Conservation (phyloP, 2,329 filamentous ascomycete genomes). For the Fusarium palustre region DNA sequence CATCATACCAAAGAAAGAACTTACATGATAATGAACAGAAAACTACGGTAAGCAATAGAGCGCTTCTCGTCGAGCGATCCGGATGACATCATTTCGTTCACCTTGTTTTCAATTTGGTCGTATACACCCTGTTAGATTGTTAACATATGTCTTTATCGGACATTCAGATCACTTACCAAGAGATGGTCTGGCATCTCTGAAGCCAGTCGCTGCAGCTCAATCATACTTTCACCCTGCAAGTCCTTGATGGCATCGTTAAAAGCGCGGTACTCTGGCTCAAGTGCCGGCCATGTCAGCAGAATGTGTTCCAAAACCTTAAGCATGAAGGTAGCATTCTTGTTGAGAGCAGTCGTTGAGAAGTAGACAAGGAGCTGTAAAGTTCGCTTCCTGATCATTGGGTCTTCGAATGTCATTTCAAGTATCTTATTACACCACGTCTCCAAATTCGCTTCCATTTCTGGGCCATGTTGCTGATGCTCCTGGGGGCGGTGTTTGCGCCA, state of each 20-base stretch:
- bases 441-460: conserved; percentile 70
- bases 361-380: conserved; percentile 85
- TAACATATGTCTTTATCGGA: conserved; percentile 7
- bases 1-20: conserved; percentile 33
- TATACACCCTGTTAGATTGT: conserved; percentile 74
- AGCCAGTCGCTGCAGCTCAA: conserved; percentile 89
- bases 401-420: conserved; percentile 79
- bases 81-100: conserved; percentile 81
- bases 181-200: conserved; percentile 93
- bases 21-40: conserved; percentile 91
- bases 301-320: conserved; percentile 92
- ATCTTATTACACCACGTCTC: conserved; percentile 79
- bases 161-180: conserved; percentile 62
- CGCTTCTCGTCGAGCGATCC: conserved; percentile 83
- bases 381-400: conserved; percentile 85
- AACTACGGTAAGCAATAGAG: conserved; percentile 86
- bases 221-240: conserved; percentile 83
- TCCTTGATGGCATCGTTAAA: conserved; percentile 93
- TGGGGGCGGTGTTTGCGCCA: conserved; percentile 65
- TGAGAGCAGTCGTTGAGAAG: conserved; percentile 83
- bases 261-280: conserved; percentile 74
- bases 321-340: conserved; percentile 83
- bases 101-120: conserved; percentile 83
- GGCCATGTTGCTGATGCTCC: conserved; percentile 62
- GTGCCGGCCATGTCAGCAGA: conserved; percentile 81